Evolutionary conservation across 208 protist species (phyloP).

Genomic region (Acanthamoeba healyi): DNA sequence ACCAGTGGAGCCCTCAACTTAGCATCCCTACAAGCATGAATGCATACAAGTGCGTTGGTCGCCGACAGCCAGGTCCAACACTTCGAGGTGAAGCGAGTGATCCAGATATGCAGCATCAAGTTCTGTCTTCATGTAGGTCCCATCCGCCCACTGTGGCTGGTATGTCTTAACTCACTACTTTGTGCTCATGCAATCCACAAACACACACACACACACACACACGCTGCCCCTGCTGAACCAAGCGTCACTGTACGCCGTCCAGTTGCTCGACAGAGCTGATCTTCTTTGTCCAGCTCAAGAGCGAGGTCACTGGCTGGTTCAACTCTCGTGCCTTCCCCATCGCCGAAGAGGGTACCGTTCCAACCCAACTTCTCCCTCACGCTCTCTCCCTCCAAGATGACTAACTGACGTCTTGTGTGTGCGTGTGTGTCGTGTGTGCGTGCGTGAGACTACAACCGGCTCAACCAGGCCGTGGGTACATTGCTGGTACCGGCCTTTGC

Average conservation of each 20-base stretch:
- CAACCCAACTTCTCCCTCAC: not conserved
- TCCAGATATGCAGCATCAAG: conserved; percentile 21
- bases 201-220: not conserved
- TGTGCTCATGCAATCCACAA: not conserved
- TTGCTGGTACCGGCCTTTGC: conserved; percentile 22
- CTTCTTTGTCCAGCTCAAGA: conserved; percentile 28
- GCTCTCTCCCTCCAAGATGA: no score
- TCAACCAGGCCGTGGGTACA: conserved; percentile 24
- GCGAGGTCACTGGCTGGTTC: not conserved
- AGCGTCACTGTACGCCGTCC: not conserved
- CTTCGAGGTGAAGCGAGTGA: conserved; percentile 28
- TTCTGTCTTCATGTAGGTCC: conserved; percentile 20
- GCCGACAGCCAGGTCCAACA: not conserved
- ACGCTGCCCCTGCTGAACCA: not conserved
- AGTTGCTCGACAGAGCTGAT: not conserved
- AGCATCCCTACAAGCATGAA: no score
- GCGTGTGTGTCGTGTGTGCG: not conserved
- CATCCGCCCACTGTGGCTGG: not conserved
- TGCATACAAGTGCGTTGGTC: not conserved
- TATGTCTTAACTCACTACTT: not conserved
- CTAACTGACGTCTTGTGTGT: not conserved
- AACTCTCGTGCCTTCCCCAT: not conserved
- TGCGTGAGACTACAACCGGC: not conserved
- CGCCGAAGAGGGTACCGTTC: not conserved
- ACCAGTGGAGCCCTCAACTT: no score